Conservation (phyloP, 164 flowering plant species). For the Echeveria elegans region DNA sequence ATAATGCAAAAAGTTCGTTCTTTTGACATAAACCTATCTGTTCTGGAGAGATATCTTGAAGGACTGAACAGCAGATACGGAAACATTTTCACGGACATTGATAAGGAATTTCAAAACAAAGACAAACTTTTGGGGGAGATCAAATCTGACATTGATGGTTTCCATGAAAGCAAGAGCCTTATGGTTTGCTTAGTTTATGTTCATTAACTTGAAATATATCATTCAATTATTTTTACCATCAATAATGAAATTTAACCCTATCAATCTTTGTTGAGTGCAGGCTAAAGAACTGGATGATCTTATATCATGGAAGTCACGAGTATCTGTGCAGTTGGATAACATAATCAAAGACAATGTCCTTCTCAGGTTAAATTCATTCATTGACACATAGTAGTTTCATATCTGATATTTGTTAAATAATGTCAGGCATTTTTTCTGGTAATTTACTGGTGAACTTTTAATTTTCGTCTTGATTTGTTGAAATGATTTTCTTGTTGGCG, state of each 20-base stretch:
- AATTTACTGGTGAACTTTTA: background rate
- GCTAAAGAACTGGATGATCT: slow-evolving; percentile 59
- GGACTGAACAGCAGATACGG: slow-evolving; percentile 73
- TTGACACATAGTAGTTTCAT: background rate
- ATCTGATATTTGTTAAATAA: background rate
- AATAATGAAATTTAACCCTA: slow-evolving; percentile 1
- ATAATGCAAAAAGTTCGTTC: slow-evolving; percentile 89
- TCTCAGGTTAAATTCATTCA: slow-evolving; percentile 52
- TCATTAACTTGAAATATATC: background rate
- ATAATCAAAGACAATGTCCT: slow-evolving; percentile 43
- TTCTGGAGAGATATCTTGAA: slow-evolving; percentile 76
- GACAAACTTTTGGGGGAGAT: slow-evolving; percentile 42
- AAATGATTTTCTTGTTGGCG: background rate
- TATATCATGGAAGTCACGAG: slow-evolving; percentile 60
- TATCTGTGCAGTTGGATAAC: slow-evolving; percentile 56
- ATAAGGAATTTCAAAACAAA: slow-evolving; percentile 53
- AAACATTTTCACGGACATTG: slow-evolving; percentile 58
- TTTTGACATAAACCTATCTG: slow-evolving; percentile 67
- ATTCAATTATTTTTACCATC: background rate
- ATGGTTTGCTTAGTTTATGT: slow-evolving; percentile 39
- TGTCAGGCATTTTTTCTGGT: background rate
- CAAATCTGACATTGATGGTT: slow-evolving; percentile 36
- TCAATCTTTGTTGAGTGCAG: slow-evolving; percentile 29
- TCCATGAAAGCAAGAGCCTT: slow-evolving; percentile 37
- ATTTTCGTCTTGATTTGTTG: background rate